These are phyloP conservation scores for Laguncularia racemosa DNA, from an alignment of 345 rosid species.

Conservation along the genomic window DNA sequence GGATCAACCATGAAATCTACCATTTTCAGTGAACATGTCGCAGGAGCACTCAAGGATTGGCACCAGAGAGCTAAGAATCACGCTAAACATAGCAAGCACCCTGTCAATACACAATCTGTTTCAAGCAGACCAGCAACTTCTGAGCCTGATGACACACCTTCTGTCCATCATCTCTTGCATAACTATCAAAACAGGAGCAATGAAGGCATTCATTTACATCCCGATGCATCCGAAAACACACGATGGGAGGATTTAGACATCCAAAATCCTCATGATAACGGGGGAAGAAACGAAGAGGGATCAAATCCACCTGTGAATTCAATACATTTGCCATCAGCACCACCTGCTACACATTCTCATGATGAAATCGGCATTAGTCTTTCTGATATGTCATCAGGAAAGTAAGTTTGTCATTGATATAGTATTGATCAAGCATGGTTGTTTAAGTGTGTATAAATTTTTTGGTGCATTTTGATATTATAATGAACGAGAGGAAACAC, in stretches of 20 bases:
- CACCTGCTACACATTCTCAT: conserved; percentile 8
- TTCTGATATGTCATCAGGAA: conserved; percentile 21
- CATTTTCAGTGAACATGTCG: conserved; percentile 70
- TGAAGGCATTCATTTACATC: conserved; percentile 28
- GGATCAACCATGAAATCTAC: conserved; percentile 81
- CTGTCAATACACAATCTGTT: conserved; percentile 34
- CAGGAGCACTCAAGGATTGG: conserved; percentile 67
- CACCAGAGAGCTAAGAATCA: conserved; percentile 54
- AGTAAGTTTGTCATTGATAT: too few relatives aligned
- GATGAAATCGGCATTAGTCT: conserved; percentile 18
- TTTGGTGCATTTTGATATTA: too few relatives aligned
- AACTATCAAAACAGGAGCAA: conserved; percentile 32
- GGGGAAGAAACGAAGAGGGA: not conserved
- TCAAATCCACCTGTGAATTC: conserved; percentile 16
- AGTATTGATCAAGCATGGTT: too few relatives aligned
- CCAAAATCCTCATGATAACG: conserved; percentile 5
- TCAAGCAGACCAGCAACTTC: conserved; percentile 78
- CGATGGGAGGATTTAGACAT: conserved; percentile 49
- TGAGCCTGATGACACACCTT: conserved; percentile 43
- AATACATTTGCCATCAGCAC: conserved; percentile 23
- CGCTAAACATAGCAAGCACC: conserved; percentile 49
- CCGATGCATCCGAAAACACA: conserved; percentile 13
- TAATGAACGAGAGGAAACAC: too few relatives aligned
- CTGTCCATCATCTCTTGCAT: conserved; percentile 50
- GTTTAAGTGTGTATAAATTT: too few relatives aligned